phyloP scores from a whole-genome alignment of 2,329 filamentous ascomycete species.

The Beauveria asiatica region DNA sequence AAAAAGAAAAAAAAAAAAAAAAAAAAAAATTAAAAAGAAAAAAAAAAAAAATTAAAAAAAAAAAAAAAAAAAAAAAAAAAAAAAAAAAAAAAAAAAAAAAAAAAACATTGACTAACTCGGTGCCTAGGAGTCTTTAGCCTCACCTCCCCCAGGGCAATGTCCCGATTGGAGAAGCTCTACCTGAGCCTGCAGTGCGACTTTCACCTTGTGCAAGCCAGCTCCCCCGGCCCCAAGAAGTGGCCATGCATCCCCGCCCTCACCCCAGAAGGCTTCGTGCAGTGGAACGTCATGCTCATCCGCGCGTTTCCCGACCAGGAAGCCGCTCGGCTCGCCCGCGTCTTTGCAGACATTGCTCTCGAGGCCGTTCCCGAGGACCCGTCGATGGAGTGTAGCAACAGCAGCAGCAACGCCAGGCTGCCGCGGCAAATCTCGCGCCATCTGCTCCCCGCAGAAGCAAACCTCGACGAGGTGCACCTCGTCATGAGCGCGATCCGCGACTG shows the following conservation, averaged over 20 bases:
- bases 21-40: too few species aligned
- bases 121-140: not conserved
- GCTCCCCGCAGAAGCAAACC: slow-evolving; percentile 53
- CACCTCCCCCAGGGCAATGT: not conserved
- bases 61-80: too few species aligned
- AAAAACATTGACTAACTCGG: not conserved
- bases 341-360: slow-evolving; percentile 61
- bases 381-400: slow-evolving; percentile 50
- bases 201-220: slow-evolving; percentile 52
- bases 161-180: slow-evolving; percentile 35
- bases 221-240: slow-evolving; percentile 32
- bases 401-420: slow-evolving; percentile 57
- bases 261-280: slow-evolving; percentile 58
- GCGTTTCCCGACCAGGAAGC: slow-evolving; percentile 72
- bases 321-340: slow-evolving; percentile 57
- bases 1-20: too few species aligned
- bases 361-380: slow-evolving; percentile 29
- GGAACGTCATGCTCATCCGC: slow-evolving; percentile 64
- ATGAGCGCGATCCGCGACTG: slow-evolving; percentile 48
- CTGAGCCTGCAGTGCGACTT: slow-evolving; percentile 48
- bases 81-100: too few species aligned
- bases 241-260: slow-evolving; percentile 59
- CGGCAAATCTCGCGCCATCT: slow-evolving; percentile 68
- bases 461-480: slow-evolving; percentile 49
- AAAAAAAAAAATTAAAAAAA: too few species aligned